Evolutionary conservation across 1,284 basidiomycete species (phyloP).

Genomic region (Neonothopanus nambi): DNA sequence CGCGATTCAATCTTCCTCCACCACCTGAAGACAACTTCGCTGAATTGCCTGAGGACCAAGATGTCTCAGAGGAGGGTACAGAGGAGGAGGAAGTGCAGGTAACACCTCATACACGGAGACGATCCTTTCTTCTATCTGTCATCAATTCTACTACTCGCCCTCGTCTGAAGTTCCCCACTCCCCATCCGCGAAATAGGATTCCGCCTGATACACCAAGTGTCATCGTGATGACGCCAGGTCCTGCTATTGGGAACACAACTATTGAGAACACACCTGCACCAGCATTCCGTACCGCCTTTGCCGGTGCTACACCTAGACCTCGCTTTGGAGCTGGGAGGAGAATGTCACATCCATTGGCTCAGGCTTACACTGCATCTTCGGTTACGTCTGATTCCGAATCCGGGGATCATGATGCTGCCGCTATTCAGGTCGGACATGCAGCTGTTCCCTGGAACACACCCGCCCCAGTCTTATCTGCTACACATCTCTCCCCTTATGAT

Average conservation of each 20-base stretch:
- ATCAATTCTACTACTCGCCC: constrained; percentile 79
- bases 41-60: constrained; percentile 31
- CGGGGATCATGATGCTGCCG: neutral
- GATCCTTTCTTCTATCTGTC: constrained; percentile 74
- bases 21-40: constrained; percentile 35
- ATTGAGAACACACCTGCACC: constrained; percentile 24
- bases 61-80: constrained; percentile 26
- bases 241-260: constrained; percentile 17
- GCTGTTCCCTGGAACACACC: constrained; percentile 10
- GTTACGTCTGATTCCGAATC: constrained; percentile 33
- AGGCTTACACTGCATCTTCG: constrained; percentile 40
- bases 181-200: constrained; percentile 51
- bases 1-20: constrained; percentile 56
- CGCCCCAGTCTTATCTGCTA: constrained; percentile 12
- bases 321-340: constrained; percentile 36
- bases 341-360: constrained; percentile 63
- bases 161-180: constrained; percentile 62
- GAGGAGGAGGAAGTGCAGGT: constrained; percentile 31
- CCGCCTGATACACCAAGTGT: constrained; percentile 33
- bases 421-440: neutral
- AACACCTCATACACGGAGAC: constrained; percentile 68
- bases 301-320: constrained; percentile 62
- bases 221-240: constrained; percentile 35
- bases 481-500: constrained; percentile 17
- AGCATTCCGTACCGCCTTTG: constrained; percentile 50